phyloP scores from a whole-genome alignment of 345 rosid genomes.

The Adansonia digitata region DNA sequence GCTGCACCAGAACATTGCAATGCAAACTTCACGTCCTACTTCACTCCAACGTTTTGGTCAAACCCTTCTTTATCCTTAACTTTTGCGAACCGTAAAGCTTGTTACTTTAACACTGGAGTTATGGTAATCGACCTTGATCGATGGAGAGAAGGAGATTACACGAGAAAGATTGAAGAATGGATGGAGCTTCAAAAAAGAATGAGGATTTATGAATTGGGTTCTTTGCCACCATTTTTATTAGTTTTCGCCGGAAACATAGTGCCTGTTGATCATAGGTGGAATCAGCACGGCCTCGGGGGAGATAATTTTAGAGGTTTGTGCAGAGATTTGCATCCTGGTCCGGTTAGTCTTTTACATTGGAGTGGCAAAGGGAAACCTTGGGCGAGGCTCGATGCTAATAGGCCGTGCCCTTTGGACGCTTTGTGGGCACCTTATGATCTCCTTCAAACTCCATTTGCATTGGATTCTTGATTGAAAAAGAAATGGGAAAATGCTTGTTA shows the following conservation, averaged over 20 bases:
- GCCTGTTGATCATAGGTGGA: slow-evolving; percentile 77
- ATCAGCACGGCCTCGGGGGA: slow-evolving; percentile 68
- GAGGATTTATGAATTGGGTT: too few species aligned
- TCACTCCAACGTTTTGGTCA: slow-evolving; percentile 69
- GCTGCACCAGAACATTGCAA: slow-evolving; percentile 95
- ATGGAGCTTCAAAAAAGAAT: slow-evolving; percentile 67
- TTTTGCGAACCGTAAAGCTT: slow-evolving; percentile 54
- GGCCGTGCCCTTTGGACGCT: slow-evolving; percentile 61
- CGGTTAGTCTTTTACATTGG: slow-evolving; percentile 59
- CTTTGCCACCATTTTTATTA: slow-evolving; percentile 75
- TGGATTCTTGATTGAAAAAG: slow-evolving; percentile 34
- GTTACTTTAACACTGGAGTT: too few species aligned
- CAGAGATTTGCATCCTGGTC: slow-evolving; percentile 58
- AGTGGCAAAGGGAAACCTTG: slow-evolving; percentile 72
- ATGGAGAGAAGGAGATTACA: slow-evolving; percentile 71
- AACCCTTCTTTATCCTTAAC: slow-evolving; percentile 60
- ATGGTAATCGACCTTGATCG: slow-evolving; percentile 84
- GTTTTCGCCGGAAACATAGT: slow-evolving; percentile 69
- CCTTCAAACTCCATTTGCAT: slow-evolving; percentile 42
- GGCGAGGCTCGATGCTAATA: slow-evolving; percentile 53
- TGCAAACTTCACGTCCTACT: slow-evolving; percentile 82
- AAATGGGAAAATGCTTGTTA: background rate
- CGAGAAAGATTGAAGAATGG: slow-evolving; percentile 77
- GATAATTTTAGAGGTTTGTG: slow-evolving; percentile 54
- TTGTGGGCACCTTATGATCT: slow-evolving; percentile 64